These are phyloP conservation scores for Scedosporium minutisporum DNA, from an alignment of 2,329 filamentous ascomycete species.

Conservation along the genomic window DNA sequence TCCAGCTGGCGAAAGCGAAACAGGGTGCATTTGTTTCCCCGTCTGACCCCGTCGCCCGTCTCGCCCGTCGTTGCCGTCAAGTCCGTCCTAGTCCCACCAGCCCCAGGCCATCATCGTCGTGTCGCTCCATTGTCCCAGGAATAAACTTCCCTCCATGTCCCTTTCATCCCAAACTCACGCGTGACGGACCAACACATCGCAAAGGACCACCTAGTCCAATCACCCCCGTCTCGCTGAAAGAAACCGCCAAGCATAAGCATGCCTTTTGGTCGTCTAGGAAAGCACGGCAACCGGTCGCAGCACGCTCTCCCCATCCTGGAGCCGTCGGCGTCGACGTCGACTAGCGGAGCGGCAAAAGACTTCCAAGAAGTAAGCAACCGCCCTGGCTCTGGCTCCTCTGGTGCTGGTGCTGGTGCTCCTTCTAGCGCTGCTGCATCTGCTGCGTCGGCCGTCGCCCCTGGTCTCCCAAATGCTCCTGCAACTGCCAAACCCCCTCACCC, in stretches of 20 bases:
- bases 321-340: slow-evolving; percentile 15
- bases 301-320: slow-evolving; percentile 34
- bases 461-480: background rate
- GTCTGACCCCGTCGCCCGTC: background rate
- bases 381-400: background rate
- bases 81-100: background rate
- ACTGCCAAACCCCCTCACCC: background rate
- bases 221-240: background rate
- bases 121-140: background rate
- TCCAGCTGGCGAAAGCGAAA: too few species aligned
- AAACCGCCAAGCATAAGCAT: background rate
- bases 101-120: background rate
- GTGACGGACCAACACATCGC: background rate
- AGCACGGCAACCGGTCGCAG: slow-evolving; percentile 48
- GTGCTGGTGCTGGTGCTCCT: background rate
- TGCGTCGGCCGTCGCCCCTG: background rate
- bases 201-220: background rate
- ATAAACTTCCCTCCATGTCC: background rate
- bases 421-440: background rate
- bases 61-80: background rate
- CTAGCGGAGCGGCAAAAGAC: background rate
- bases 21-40: too few species aligned
- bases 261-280: slow-evolving; percentile 43
- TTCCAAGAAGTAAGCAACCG: background rate
- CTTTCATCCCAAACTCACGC: background rate